These are phyloP conservation scores for Fusarium sp. DNA, from an alignment of 2,329 filamentous ascomycete genomes.

Conservation along the genomic window DNA sequence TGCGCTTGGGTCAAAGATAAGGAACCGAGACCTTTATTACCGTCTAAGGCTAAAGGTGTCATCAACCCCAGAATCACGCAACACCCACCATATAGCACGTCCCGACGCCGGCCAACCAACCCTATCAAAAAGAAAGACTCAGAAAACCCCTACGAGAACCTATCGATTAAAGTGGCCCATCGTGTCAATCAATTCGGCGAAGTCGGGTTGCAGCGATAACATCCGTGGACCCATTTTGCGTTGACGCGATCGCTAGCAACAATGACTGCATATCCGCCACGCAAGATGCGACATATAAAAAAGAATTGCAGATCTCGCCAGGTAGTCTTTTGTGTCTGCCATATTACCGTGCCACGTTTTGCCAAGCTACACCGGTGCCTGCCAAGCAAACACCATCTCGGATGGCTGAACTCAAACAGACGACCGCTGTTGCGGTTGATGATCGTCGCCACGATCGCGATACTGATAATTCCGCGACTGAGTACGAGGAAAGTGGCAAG, in stretches of 20 bases:
- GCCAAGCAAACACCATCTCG: background rate
- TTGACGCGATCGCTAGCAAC: constrained; percentile 40
- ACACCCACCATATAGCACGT: constrained; percentile 3
- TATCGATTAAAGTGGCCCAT: background rate
- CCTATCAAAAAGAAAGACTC: background rate
- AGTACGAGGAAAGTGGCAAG: background rate
- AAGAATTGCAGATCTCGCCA: background rate
- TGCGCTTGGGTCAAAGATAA: background rate
- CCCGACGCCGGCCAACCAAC: constrained; percentile 9
- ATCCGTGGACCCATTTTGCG: background rate
- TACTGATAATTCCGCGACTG: background rate
- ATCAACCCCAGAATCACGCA: constrained; percentile 25
- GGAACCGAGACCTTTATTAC: background rate
- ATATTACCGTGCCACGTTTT: background rate
- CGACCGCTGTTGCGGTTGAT: background rate
- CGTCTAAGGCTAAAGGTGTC: constrained; percentile 6
- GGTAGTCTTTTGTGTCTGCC: background rate
- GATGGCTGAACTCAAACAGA: constrained; percentile 17
- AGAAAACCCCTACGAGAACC: background rate
- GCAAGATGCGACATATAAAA: background rate
- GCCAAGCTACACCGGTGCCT: background rate
- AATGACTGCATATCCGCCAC: constrained; percentile 32
- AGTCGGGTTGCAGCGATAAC: background rate
- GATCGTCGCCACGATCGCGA: background rate
- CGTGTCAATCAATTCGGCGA: background rate